A percentile compares a stretch with the other conserved stretches of the same genome.
Conservation (phyloP, 2,329 filamentous ascomycete species). For the Trichoderma atrobrunneum region DNA sequence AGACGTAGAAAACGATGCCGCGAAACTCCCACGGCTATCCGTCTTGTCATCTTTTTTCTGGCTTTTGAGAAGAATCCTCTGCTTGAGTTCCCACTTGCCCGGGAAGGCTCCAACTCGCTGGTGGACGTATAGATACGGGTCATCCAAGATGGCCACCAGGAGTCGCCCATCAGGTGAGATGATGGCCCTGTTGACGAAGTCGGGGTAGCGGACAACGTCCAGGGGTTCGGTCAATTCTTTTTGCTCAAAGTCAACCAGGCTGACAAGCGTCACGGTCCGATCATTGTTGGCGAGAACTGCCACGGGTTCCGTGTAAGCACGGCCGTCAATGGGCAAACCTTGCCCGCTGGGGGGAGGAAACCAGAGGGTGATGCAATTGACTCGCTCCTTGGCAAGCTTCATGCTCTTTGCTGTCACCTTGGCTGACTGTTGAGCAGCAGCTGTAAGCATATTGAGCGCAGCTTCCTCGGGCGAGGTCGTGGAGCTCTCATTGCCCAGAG, state of each 20-base stretch:
- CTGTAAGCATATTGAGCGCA: conserved; percentile 12
- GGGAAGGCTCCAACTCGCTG: conserved; percentile 43
- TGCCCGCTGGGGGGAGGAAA: conserved; percentile 43
- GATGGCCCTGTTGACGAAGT: conserved; percentile 90
- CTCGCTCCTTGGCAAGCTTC: conserved; percentile 57
- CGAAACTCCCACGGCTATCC: conserved; percentile 67
- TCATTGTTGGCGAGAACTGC: conserved; percentile 88
- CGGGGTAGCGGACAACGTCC: conserved; percentile 69
- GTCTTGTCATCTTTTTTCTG: conserved; percentile 54
- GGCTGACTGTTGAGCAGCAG: conserved; percentile 27
- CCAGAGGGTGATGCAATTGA: conserved; percentile 67
- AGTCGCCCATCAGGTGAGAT: conserved; percentile 84
- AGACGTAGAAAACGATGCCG: conserved; percentile 71
- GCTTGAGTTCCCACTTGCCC: conserved; percentile 48
- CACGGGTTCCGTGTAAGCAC: conserved; percentile 52
- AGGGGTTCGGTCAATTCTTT: conserved; percentile 54
- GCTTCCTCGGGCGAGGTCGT: conserved; percentile 4
- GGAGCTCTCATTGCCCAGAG: not conserved
- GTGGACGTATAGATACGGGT: conserved; percentile 83
- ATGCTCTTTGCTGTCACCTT: conserved; percentile 51
- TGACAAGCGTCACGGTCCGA: conserved; percentile 80
- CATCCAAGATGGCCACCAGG: conserved; percentile 82
- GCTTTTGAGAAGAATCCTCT: conserved; percentile 56
- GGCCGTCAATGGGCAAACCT: conserved; percentile 20
- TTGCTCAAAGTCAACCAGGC: conserved; percentile 58